Percentiles rank a stretch among this genome's conserved stretches.
Evolutionary conservation across 2,329 filamentous ascomycete species (phyloP).

Genomic region (Microdochium bolleyi): DNA sequence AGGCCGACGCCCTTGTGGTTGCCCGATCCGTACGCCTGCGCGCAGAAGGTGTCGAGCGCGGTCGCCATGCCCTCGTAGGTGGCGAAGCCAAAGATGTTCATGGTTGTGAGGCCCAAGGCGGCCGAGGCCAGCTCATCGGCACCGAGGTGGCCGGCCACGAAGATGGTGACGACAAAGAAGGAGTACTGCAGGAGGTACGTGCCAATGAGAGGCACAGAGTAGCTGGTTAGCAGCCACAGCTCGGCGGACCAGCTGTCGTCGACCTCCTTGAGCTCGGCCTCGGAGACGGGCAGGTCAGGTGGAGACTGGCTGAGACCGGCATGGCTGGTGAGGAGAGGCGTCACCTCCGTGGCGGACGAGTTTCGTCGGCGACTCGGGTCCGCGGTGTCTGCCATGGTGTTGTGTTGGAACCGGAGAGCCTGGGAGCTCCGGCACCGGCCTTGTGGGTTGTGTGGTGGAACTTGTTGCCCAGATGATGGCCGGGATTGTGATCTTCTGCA

Average conservation of each 20-base stretch:
- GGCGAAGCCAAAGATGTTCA: slow-evolving; percentile 44
- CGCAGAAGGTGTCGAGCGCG: slow-evolving; percentile 40
- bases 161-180: slow-evolving; percentile 40
- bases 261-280: background rate
- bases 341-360: background rate
- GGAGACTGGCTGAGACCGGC: background rate
- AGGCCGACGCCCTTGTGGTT: slow-evolving; percentile 38
- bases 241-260: slow-evolving; percentile 5
- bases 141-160: slow-evolving; percentile 43
- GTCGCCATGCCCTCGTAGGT: slow-evolving; percentile 43
- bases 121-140: slow-evolving; percentile 44
- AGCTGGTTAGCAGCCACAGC: slow-evolving; percentile 20
- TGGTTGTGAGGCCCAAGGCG: slow-evolving; percentile 41
- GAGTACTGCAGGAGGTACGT: slow-evolving; percentile 47
- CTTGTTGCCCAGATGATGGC: too few species aligned
- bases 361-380: background rate
- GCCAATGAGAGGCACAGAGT: slow-evolving; percentile 39
- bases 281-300: background rate
- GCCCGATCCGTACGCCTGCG: slow-evolving; percentile 42
- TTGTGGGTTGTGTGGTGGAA: too few species aligned
- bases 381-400: background rate
- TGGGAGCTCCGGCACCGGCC: too few species aligned
- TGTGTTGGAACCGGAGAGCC: too few species aligned
- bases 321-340: background rate
- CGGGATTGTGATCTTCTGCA: too few species aligned